Percentiles rank a stretch among this genome's conserved stretches.
Evolutionary conservation across 805 yeast species (phyloP).

Genomic region (Dipodascus geniculatus): DNA sequence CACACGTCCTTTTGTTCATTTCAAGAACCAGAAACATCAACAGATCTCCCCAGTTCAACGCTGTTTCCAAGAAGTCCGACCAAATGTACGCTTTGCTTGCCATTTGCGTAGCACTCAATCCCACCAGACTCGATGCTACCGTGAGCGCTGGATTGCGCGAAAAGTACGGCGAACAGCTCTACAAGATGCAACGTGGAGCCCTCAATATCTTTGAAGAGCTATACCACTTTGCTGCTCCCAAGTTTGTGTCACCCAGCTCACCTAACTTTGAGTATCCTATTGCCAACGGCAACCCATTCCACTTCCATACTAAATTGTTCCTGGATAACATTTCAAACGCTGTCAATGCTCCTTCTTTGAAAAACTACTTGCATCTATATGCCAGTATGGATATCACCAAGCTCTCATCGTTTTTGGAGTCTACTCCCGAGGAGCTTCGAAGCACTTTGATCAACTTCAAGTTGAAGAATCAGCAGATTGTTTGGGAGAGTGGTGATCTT

Average conservation of each 20-base stretch:
- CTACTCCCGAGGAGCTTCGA: constrained; percentile 27
- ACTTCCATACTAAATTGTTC: constrained; percentile 33
- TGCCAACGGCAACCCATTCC: constrained; percentile 29
- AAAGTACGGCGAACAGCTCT: constrained; percentile 35
- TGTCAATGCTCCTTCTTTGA: constrained; percentile 30
- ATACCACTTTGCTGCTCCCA: constrained; percentile 37
- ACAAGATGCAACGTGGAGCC: constrained; percentile 31
- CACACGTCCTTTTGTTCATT: constrained; percentile 36
- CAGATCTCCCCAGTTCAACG: constrained; percentile 34
- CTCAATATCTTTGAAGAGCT: constrained; percentile 34
- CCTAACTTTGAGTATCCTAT: constrained; percentile 24
- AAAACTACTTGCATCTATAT: constrained; percentile 35
- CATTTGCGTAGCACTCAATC: constrained; percentile 34
- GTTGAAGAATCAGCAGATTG: constrained; percentile 34
- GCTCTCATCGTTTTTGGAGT: constrained; percentile 30
- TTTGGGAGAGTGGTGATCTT: constrained; percentile 32
- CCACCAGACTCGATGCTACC: constrained; percentile 36
- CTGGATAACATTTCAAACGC: constrained; percentile 31
- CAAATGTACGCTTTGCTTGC: constrained; percentile 41
- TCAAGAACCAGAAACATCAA: constrained; percentile 35
- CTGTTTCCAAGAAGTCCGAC: constrained; percentile 36
- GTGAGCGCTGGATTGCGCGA: constrained; percentile 35
- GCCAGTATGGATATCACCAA: constrained; percentile 35
- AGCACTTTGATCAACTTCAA: constrained; percentile 33
- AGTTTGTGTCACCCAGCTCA: constrained; percentile 33